A percentile compares a stretch with the other conserved stretches of the same genome.
phyloP scores from a whole-genome alignment of 805 yeast genomes.

The Candida endomychidarum region DNA sequence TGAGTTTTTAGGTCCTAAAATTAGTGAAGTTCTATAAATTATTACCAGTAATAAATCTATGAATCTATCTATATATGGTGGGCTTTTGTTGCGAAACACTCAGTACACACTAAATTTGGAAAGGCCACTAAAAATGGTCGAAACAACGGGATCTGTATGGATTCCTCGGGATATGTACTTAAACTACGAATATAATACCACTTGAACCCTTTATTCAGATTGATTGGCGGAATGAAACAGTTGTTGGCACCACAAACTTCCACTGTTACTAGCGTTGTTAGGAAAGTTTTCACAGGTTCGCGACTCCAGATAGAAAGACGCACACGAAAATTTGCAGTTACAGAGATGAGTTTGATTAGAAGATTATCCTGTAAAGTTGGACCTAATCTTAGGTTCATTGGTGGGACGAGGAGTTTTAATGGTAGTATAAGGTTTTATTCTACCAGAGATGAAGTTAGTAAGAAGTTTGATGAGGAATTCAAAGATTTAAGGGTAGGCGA shows the following conservation, averaged over 20 bases:
- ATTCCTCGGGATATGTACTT: neutral
- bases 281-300: slow-evolving; percentile 4
- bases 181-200: neutral
- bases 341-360: slow-evolving; percentile 5
- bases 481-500: too few relatives aligned
- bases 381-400: neutral
- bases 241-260: neutral
- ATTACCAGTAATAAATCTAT: too few relatives aligned
- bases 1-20: too few relatives aligned
- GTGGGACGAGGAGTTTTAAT: neutral
- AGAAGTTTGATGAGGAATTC: too few relatives aligned
- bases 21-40: too few relatives aligned
- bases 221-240: neutral
- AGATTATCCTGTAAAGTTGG: neutral
- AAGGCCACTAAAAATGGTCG: neutral
- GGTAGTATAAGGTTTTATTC: too few relatives aligned
- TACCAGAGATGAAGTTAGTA: too few relatives aligned
- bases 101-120: too few relatives aligned
- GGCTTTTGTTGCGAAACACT: too few relatives aligned
- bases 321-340: neutral
- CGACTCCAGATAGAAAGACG: slow-evolving; percentile 1
- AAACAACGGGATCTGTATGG: neutral
- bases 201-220: neutral
- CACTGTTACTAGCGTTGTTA: neutral
- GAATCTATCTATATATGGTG: too few relatives aligned